Evolutionary conservation across 495 filamentous ascomycete genomes (phyloP).

Genomic region (Annulohypoxylon bovei): DNA sequence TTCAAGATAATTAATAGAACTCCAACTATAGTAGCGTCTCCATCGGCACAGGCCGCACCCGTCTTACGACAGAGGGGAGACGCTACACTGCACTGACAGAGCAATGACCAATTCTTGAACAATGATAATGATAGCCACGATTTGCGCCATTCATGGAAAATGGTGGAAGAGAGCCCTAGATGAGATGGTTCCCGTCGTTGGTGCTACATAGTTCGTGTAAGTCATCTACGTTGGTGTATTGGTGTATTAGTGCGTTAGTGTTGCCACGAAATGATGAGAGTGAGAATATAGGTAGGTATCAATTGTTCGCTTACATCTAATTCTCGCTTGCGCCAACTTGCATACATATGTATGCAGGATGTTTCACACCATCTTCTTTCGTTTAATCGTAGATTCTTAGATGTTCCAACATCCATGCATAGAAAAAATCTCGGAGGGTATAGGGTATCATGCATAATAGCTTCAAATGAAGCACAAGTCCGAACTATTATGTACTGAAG

Average conservation of each 20-base stretch:
- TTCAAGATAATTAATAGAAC: conserved; percentile 19
- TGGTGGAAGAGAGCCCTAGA: background rate
- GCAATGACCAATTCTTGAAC: conserved; percentile 7
- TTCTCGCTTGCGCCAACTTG: conserved; percentile 27
- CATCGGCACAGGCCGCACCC: conserved; percentile 22
- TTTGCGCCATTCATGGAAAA: background rate
- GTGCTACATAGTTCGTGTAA: background rate
- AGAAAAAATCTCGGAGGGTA: background rate
- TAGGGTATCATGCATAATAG: background rate
- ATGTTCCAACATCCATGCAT: conserved; percentile 23
- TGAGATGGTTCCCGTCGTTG: background rate
- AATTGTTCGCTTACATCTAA: conserved; percentile 3
- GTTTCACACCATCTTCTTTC: conserved; percentile 23
- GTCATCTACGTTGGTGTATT: background rate
- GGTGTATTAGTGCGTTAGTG: background rate
- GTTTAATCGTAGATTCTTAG: conserved; percentile 25
- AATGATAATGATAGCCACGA: background rate
- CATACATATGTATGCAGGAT: conserved; percentile 19
- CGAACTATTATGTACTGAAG: conserved; percentile 23
- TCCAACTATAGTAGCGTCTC: conserved; percentile 27
- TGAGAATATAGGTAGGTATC: background rate
- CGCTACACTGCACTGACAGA: background rate
- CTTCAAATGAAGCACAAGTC: background rate
- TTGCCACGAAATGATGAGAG: background rate
- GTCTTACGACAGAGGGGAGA: conserved; percentile 9